Conservation (phyloP, 2,329 filamentous ascomycete genomes). For the Plenodomus tracheiphilus region DNA sequence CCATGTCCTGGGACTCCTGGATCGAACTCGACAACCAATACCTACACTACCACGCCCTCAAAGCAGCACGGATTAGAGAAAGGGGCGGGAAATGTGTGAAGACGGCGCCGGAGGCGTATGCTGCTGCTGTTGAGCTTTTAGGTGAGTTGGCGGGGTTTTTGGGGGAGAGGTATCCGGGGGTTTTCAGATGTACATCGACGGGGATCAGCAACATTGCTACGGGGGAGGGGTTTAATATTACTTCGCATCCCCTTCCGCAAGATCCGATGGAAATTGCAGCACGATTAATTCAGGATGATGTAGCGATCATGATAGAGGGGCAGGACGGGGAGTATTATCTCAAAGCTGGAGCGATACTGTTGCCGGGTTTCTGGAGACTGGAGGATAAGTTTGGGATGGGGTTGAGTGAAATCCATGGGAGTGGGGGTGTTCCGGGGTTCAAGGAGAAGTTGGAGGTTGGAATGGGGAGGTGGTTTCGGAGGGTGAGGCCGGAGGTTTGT, state of each 20-base stretch:
- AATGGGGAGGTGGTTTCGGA: constrained; percentile 80
- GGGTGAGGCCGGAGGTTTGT: constrained; percentile 67
- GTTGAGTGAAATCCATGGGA: constrained; percentile 77
- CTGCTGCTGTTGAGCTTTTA: constrained; percentile 74
- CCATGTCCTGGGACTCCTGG: constrained; percentile 72
- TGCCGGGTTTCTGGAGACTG: constrained; percentile 83
- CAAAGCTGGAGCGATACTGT: constrained; percentile 72
- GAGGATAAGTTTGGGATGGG: constrained; percentile 81
- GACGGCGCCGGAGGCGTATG: constrained; percentile 71
- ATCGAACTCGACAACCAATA: constrained; percentile 85
- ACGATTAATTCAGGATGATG: constrained; percentile 76
- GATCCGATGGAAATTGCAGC: constrained; percentile 78
- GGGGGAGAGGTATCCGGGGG: constrained; percentile 71
- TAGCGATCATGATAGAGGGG: constrained; percentile 80
- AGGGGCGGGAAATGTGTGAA: constrained; percentile 68
- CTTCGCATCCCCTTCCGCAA: constrained; percentile 59
- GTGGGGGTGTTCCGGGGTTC: constrained; percentile 74
- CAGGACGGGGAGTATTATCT: constrained; percentile 80
- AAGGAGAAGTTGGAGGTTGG: constrained; percentile 72
- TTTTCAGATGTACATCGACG: constrained; percentile 62
- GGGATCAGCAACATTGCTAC: constrained; percentile 74
- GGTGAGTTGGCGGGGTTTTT: constrained; percentile 74
- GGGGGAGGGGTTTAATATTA: constrained; percentile 72
- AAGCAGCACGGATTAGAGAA: constrained; percentile 67
- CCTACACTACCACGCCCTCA: constrained; percentile 71